Evolutionary conservation across 768 basidiomycete genomes (phyloP).

Genomic region (Trametes meyenii): DNA sequence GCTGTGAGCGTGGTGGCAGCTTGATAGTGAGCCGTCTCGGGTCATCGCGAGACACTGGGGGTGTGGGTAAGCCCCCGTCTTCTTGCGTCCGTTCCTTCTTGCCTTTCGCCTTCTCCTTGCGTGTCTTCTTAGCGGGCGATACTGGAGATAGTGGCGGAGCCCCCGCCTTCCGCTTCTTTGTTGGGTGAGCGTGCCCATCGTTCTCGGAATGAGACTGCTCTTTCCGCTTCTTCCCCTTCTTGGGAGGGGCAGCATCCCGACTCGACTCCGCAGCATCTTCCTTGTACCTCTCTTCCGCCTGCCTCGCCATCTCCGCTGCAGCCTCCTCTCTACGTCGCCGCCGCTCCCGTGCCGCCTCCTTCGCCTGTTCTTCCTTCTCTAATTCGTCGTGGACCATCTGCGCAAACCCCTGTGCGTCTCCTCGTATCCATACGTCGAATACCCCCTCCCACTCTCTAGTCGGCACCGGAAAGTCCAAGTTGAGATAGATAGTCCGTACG

Average conservation of each 20-base stretch:
- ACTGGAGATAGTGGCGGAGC: slow-evolving; percentile 16
- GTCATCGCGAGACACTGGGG: slow-evolving; percentile 13
- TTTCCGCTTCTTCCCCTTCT: slow-evolving; percentile 26
- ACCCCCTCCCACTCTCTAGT: slow-evolving; percentile 87
- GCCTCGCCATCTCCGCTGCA: slow-evolving; percentile 18
- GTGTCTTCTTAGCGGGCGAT: slow-evolving; percentile 21
- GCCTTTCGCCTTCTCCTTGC: slow-evolving; percentile 15
- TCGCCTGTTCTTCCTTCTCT: slow-evolving; percentile 54
- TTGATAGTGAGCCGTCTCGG: slow-evolving; percentile 19
- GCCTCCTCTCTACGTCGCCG: slow-evolving; percentile 61
- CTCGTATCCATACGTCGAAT: slow-evolving; percentile 89
- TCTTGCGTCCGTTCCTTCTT: neutral
- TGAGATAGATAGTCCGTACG: slow-evolving; percentile 77
- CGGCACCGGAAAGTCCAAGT: slow-evolving; percentile 84
- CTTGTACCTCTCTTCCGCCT: slow-evolving; percentile 17
- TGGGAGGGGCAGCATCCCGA: neutral
- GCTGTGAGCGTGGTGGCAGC: slow-evolving; percentile 15
- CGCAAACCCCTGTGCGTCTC: slow-evolving; percentile 85
- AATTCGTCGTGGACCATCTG: slow-evolving; percentile 59
- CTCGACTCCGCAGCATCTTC: neutral
- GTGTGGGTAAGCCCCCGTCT: slow-evolving; percentile 8
- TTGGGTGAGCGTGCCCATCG: neutral
- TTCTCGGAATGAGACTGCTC: slow-evolving; percentile 7
- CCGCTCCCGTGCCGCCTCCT: slow-evolving; percentile 56
- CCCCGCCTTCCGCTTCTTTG: slow-evolving; percentile 22